Evolutionary conservation across 495 filamentous ascomycete species (phyloP).

Genomic region (Xeromyces bisporus): DNA sequence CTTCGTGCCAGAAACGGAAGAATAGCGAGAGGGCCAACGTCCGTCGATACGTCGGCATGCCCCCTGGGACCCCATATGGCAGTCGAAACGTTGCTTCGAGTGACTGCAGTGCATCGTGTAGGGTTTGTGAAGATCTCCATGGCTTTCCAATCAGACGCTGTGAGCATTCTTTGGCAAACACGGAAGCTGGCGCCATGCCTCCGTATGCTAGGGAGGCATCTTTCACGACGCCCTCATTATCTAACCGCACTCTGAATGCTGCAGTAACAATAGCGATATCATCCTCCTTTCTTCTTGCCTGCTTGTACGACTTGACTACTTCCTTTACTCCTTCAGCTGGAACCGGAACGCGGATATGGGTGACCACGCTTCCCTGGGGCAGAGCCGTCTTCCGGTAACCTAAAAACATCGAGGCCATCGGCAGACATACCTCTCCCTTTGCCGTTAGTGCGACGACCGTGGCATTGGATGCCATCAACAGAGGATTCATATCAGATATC

Average conservation of each 20-base stretch:
- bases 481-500: constrained; percentile 91
- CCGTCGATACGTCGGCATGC: constrained; percentile 91
- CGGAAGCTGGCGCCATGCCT: constrained; percentile 75
- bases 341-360: constrained; percentile 63
- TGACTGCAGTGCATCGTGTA: constrained; percentile 76
- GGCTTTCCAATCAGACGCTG: constrained; percentile 55
- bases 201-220: constrained; percentile 69
- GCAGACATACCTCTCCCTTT: constrained; percentile 55
- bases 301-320: constrained; percentile 71
- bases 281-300: constrained; percentile 89
- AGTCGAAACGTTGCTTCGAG: constrained; percentile 77
- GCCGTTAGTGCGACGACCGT: constrained; percentile 60
- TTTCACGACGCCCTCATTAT: constrained; percentile 44
- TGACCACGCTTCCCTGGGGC: constrained; percentile 64
- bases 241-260: constrained; percentile 53
- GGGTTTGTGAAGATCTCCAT: constrained; percentile 57
- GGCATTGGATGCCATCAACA: constrained; percentile 75
- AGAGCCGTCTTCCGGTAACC: constrained; percentile 82
- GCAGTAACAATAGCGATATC: constrained; percentile 93
- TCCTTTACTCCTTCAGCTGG: constrained; percentile 43
- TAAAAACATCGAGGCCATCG: constrained; percentile 85
- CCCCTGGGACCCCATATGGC: constrained; percentile 72
- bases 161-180: constrained; percentile 60
- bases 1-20: constrained; percentile 14
- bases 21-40: constrained; percentile 60